phyloP scores from a whole-genome alignment of 495 filamentous ascomycete genomes.

The Evansstolkia leycettana region DNA sequence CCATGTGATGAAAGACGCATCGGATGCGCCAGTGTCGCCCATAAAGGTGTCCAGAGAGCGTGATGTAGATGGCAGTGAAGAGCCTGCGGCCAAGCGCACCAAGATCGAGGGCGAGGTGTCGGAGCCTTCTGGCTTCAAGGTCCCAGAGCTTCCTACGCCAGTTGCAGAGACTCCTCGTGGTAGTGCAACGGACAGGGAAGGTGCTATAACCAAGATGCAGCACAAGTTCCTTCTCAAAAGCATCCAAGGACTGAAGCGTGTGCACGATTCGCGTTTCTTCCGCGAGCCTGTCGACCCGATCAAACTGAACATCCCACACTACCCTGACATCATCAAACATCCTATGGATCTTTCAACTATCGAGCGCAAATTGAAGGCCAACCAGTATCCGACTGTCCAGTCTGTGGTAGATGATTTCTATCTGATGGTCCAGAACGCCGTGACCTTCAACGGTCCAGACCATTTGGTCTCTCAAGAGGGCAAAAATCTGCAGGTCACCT shows the following conservation, averaged over 20 bases:
- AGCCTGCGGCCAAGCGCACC: slow-evolving; percentile 64
- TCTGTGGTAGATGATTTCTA: slow-evolving; percentile 60
- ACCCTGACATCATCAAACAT: slow-evolving; percentile 54
- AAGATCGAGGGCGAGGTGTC: slow-evolving; percentile 42
- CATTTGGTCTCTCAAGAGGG: slow-evolving; percentile 60
- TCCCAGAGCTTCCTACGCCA: slow-evolving; percentile 22
- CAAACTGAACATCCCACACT: slow-evolving; percentile 56
- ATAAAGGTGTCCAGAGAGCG: slow-evolving; percentile 56
- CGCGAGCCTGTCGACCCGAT: slow-evolving; percentile 59
- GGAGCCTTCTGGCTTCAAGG: slow-evolving; percentile 20
- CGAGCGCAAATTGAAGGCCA: slow-evolving; percentile 64
- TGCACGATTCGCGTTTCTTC: slow-evolving; percentile 62
- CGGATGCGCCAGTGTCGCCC: slow-evolving; percentile 27
- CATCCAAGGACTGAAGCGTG: slow-evolving; percentile 67
- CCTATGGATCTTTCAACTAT: slow-evolving; percentile 79
- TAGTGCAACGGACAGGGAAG: slow-evolving; percentile 5
- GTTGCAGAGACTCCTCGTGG: slow-evolving; percentile 9
- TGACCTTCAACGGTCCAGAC: slow-evolving; percentile 67
- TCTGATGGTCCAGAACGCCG: slow-evolving; percentile 62
- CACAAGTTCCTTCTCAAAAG: slow-evolving; percentile 39
- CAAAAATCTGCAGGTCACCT: slow-evolving; percentile 46
- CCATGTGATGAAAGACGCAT: slow-evolving; percentile 28
- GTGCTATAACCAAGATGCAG: slow-evolving; percentile 41
- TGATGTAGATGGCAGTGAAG: slow-evolving; percentile 56
- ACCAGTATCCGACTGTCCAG: slow-evolving; percentile 49